Evolutionary conservation across 306 rosid species (phyloP), one percentile per base, ranked within the genome.

Genomic region (Elaeagnus macrophylla): DNA sequence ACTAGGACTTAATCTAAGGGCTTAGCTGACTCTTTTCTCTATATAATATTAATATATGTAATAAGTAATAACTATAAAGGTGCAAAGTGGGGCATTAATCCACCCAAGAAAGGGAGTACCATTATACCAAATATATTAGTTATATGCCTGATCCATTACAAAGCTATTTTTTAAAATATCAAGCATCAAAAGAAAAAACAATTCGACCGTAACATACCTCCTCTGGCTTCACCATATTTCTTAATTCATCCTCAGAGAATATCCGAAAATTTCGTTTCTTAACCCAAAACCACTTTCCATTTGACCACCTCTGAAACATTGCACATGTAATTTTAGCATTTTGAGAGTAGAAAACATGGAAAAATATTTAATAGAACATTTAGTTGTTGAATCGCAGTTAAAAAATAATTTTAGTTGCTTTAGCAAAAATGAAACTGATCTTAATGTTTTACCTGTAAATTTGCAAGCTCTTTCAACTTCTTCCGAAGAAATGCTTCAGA

Each of bases 181-280:
- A 7, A 42, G 6, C 5, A 2, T 40, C 8, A 40, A 42, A 42
- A 42, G 5, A 43, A 13, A 45, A 45, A 17, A 12, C n/a, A 45
- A 42, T 1, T 5, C 46, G 46, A 42, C 10, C 3, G n/a, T 11
- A 12, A 77, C 96, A 82, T 64, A 90, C 95, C 80, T 86, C 95
- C 67, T 90, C 97, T 6, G 97, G 95, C 44, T 85, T 78, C 77
- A 90, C 84, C 83, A 83, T 83, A 68, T 89, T 84, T 59, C 89
- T 80, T 77, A 86, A 57, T 69, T 84, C 94, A 61, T 83, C 89
- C 70, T 78, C 89, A 0, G 94, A 84, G 81, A 81, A 78, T 70
- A 83, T 83, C 45, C 95, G 94, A 49, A 88, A 77, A 58, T 84
- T 77, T 67, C 86, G 73, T 75, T 90, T 90, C 79, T 86, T 90